phyloP scores from a whole-genome alignment of 108 stramenopile genomes.

The Stephanodiscus triporus region DNA sequence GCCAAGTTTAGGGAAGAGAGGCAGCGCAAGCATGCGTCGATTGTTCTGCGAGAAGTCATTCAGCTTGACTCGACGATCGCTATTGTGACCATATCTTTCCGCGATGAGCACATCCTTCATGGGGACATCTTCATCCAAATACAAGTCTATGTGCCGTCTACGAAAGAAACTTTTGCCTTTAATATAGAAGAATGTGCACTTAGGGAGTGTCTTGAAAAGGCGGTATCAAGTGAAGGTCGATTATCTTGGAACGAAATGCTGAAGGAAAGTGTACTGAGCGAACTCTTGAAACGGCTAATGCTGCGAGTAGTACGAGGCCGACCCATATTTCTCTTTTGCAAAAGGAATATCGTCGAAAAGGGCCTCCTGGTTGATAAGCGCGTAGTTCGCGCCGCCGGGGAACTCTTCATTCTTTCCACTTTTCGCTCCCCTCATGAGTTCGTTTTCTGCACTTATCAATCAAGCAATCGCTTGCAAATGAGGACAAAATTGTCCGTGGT shows the following conservation, averaged over 20 bases:
- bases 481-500: slow-evolving; percentile 20
- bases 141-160: slow-evolving; percentile 45
- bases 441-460: slow-evolving; percentile 48
- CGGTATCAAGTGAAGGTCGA: slow-evolving; percentile 29
- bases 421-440: slow-evolving; percentile 52
- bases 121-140: slow-evolving; percentile 27
- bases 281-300: slow-evolving; percentile 35
- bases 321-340: slow-evolving; percentile 51
- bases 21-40: slow-evolving; percentile 11
- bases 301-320: slow-evolving; percentile 29
- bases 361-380: slow-evolving; percentile 41
- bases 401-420: slow-evolving; percentile 44
- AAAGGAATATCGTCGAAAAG: slow-evolving; percentile 48
- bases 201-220: slow-evolving; percentile 49
- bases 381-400: slow-evolving; percentile 21
- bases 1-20: slow-evolving; percentile 21
- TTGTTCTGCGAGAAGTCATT: slow-evolving; percentile 40
- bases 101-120: slow-evolving; percentile 14
- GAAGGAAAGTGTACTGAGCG: slow-evolving; percentile 18
- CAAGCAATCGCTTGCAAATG: slow-evolving; percentile 28
- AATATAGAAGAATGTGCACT: slow-evolving; percentile 35
- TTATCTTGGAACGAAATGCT: slow-evolving; percentile 53
- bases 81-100: slow-evolving; percentile 28
- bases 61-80: slow-evolving; percentile 32
- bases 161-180: slow-evolving; percentile 48